Evolutionary conservation across 441 rosid genomes (phyloP), one percentile per base, ranked within the genome.

Genomic region (Caryocar brasiliense): DNA sequence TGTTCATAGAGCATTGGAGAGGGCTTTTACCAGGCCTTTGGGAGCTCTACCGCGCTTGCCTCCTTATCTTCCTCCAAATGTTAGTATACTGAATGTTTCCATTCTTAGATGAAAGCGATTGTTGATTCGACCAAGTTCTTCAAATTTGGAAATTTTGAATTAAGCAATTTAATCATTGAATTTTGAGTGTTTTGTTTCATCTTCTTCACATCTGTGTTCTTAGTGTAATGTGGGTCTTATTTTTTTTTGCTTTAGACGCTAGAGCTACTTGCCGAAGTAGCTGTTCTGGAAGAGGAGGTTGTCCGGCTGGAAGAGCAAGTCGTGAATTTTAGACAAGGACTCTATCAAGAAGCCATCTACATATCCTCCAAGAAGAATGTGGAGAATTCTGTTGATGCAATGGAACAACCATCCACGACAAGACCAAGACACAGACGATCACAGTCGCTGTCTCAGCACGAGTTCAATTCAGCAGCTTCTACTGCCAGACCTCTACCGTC

Each of bases 21-120:
- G 97, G 37, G 97, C 95, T 58, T 86, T 89, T 59, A 83, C 82
- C 35, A 79, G 97, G 72, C 97, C 97, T 64, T 73, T 86, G 58
- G 97, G 97, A 30, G 81, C 89, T 60, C 79, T 89, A 23, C 97
- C 97, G 69, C 85, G 97, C 48, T 83, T 89, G 56, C 94, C 91
- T 3, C 83, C 95, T 58, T 89, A 78, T 49, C 86, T 89, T 21
- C 94, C 97, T 54, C 79, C 83, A 40, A 24, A 74, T 74, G 97
- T 89, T 43, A 80, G 95, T 66, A 5, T n/a, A n/a, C n/a, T n/a
- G n/a, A n/a, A n/a, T n/a, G n/a, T n/a, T n/a, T n/a, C n/a, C n/a
- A n/a, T n/a, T n/a, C n/a, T n/a, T n/a, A n/a, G n/a, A n/a, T n/a
- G n/a, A n/a, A n/a, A n/a, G n/a, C n/a, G n/a, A n/a, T n/a, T n/a